phyloP scores from a whole-genome alignment of 805 yeast genomes.

The Candida anglica region DNA sequence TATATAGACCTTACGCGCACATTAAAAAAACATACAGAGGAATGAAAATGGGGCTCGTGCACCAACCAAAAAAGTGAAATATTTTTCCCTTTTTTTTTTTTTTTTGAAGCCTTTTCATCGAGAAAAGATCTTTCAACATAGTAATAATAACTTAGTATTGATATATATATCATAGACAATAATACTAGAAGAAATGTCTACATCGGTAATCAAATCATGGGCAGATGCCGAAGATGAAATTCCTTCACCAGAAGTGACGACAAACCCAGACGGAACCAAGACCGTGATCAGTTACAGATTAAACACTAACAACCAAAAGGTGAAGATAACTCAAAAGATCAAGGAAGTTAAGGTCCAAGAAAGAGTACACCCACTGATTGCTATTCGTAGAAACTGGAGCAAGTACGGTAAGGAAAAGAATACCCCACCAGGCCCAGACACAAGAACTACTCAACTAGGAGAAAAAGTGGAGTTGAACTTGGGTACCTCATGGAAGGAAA shows the following conservation, averaged over 20 bases:
- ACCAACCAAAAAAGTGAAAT: too few species aligned
- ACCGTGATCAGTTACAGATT: slow-evolving; percentile 75
- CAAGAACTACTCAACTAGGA: slow-evolving; percentile 82
- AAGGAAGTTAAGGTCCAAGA: slow-evolving; percentile 74
- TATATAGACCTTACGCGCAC: too few species aligned
- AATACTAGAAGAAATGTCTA: too few species aligned
- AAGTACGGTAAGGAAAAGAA: slow-evolving; percentile 80
- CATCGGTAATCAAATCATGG: slow-evolving; percentile 53
- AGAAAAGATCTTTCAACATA: too few species aligned
- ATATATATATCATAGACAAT: too few species aligned
- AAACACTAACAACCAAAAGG: slow-evolving; percentile 77
- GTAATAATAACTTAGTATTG: too few species aligned
- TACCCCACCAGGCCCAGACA: slow-evolving; percentile 80
- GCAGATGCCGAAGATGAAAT: slow-evolving; percentile 74
- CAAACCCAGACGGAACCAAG: slow-evolving; percentile 84
- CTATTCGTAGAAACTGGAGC: slow-evolving; percentile 82
- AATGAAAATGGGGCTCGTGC: too few species aligned
- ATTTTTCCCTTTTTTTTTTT: too few species aligned
- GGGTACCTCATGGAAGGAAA: slow-evolving; percentile 73
- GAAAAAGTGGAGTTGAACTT: slow-evolving; percentile 76
- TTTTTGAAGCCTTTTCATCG: too few species aligned
- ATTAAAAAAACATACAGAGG: too few species aligned
- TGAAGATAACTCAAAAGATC: slow-evolving; percentile 82
- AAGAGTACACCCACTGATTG: slow-evolving; percentile 78
- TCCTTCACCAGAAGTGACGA: slow-evolving; percentile 68